Percentiles rank a stretch among this genome's conserved stretches.
These are phyloP conservation scores for Vanderwaltozyma tropicalis DNA, from an alignment of 805 yeast genomes.

Conservation along the genomic window DNA sequence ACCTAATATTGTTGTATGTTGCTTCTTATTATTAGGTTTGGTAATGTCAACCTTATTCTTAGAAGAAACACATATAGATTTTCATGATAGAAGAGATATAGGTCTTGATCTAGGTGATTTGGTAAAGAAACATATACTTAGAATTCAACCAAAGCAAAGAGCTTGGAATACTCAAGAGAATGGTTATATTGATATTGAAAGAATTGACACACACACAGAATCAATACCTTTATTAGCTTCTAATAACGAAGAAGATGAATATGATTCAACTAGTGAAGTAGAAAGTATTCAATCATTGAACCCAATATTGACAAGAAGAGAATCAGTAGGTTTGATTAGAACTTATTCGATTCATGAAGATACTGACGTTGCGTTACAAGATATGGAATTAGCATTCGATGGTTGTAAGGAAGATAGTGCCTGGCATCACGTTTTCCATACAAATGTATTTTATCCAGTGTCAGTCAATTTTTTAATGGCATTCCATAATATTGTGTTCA, in stretches of 20 bases:
- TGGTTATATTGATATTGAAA: background rate
- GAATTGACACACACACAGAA: background rate
- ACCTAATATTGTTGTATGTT: conserved; percentile 40
- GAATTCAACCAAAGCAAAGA: conserved; percentile 15
- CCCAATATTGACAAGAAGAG: conserved; percentile 23
- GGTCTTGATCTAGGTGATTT: conserved; percentile 39
- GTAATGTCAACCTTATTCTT: conserved; percentile 36
- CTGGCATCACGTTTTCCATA: conserved; percentile 21
- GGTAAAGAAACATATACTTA: conserved; percentile 11
- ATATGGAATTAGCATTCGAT: conserved; percentile 7
- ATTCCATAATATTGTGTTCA: conserved; percentile 39
- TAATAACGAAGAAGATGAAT: background rate
- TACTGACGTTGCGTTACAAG: conserved; percentile 17
- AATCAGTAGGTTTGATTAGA: conserved; percentile 25
- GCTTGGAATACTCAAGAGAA: conserved; percentile 15
- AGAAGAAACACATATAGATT: conserved; percentile 41
- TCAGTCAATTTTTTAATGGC: conserved; percentile 34
- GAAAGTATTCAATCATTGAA: conserved; percentile 22
- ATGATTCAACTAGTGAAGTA: conserved; percentile 3
- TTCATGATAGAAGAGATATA: conserved; percentile 32
- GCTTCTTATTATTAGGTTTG: conserved; percentile 29
- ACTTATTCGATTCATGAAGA: conserved; percentile 25
- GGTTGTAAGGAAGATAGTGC: conserved; percentile 14
- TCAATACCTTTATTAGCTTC: background rate
- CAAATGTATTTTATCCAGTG: conserved; percentile 28